These are phyloP conservation scores for Dactylellina sp. DNA, from an alignment of 2,329 filamentous ascomycete genomes.

Conservation along the genomic window DNA sequence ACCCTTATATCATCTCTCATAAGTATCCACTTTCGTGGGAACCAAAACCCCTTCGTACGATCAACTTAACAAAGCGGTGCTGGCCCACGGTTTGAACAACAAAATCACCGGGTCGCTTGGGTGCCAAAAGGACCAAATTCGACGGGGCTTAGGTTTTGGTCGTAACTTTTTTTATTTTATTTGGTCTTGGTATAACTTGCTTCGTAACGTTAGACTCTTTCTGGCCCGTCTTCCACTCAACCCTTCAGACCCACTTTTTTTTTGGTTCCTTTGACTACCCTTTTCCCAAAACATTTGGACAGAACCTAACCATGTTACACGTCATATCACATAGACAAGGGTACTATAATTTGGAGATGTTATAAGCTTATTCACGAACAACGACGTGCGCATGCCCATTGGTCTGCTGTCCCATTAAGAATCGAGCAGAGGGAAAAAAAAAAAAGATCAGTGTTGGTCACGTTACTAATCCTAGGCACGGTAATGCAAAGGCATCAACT, in stretches of 20 bases:
- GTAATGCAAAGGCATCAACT: neutral
- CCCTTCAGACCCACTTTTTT: too few relatives aligned
- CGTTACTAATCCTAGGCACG: constrained; percentile 21
- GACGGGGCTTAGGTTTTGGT: constrained; percentile 9
- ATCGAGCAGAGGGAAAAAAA: too few relatives aligned
- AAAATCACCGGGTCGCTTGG: constrained; percentile 22
- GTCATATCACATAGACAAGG: constrained; percentile 47
- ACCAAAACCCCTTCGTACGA: constrained; percentile 24
- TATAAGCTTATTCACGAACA: constrained; percentile 31
- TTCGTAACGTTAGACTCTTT: neutral
- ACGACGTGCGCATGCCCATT: constrained; percentile 9
- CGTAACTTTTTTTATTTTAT: constrained; percentile 1
- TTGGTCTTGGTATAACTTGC: neutral
- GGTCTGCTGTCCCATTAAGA: neutral
- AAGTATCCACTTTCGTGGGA: constrained; percentile 29
- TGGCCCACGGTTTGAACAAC: constrained; percentile 37
- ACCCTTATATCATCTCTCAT: constrained; percentile 30
- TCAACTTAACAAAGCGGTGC: constrained; percentile 25
- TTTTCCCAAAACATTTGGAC: constrained; percentile 24
- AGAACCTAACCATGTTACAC: constrained; percentile 47
- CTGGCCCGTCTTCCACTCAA: too few relatives aligned
- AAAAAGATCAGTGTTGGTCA: constrained; percentile 8
- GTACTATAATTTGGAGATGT: constrained; percentile 46
- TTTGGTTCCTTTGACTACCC: neutral
- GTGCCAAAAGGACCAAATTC: constrained; percentile 16